A percentile compares a stretch with the other conserved stretches of the same genome.
phyloP scores from a whole-genome alignment of 192 early-diverging fungal genomes.

The Linnemannia hyalina region DNA sequence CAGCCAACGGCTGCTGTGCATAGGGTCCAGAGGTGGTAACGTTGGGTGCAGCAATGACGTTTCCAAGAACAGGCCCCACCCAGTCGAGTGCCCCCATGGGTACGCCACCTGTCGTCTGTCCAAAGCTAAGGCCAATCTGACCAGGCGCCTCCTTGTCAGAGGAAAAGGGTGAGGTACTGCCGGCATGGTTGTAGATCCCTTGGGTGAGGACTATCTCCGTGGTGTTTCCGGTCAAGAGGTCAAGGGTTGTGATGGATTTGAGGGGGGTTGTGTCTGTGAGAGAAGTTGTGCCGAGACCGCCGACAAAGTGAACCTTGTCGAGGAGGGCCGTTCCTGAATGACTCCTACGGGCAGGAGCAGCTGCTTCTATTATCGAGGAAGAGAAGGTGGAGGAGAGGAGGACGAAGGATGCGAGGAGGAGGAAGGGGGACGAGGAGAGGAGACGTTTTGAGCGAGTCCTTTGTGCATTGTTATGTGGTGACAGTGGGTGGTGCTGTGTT shows the following conservation, averaged over 20 bases:
- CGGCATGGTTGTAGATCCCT: conserved; percentile 28
- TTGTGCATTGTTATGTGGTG: neutral
- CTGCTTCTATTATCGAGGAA: neutral
- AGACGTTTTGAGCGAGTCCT: neutral
- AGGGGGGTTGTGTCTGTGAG: neutral
- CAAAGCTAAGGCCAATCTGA: conserved; percentile 32
- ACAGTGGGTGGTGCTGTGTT: neutral
- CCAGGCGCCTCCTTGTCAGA: neutral
- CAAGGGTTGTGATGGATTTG: conserved; percentile 25
- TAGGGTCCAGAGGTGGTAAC: neutral
- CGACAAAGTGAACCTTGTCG: conserved; percentile 37
- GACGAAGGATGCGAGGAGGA: conserved; percentile 5
- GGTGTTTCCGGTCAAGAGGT: conserved; percentile 15
- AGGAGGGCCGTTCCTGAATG: conserved; percentile 38
- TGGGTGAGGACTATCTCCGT: conserved; percentile 8
- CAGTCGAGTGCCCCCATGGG: conserved; percentile 14
- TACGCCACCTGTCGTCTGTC: neutral
- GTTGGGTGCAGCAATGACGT: neutral
- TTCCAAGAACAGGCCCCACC: conserved; percentile 17
- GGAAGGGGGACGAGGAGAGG: neutral
- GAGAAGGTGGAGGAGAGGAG: neutral
- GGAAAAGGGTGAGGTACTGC: neutral
- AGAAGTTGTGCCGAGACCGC: conserved; percentile 19
- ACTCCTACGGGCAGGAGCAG: conserved; percentile 7
- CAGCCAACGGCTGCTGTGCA: neutral